Percentiles rank a stretch among this genome's conserved stretches.
These are phyloP conservation scores for Pleurozium schreberi DNA, from an alignment of 225 moss, liverwort and hornwort genomes.

Conservation along the genomic window DNA sequence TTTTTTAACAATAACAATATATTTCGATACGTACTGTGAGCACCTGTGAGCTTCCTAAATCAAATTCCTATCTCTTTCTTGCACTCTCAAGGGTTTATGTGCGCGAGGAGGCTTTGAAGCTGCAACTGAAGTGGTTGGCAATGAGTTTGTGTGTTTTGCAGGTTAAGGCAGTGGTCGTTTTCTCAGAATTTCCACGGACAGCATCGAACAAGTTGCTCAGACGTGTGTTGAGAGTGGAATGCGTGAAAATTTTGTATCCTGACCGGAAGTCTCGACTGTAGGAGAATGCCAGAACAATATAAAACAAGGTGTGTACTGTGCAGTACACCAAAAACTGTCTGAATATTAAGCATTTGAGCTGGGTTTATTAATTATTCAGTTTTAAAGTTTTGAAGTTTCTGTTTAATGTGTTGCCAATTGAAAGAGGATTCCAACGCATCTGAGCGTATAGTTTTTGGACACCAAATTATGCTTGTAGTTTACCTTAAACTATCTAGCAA, in stretches of 20 bases:
- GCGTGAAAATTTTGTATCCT: slow-evolving; percentile 10
- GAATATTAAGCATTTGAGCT: background rate
- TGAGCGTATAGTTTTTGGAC: too few relatives aligned
- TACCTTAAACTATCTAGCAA: too few relatives aligned
- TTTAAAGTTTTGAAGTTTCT: too few relatives aligned
- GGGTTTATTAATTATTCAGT: background rate
- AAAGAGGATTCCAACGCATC: too few relatives aligned
- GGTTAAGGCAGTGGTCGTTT: slow-evolving; percentile 47
- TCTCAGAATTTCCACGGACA: slow-evolving; percentile 70
- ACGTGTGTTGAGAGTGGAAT: slow-evolving; percentile 43
- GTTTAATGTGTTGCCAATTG: background rate
- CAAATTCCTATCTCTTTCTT: background rate
- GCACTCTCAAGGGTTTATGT: background rate
- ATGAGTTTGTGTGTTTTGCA: slow-evolving; percentile 1
- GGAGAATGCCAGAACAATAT: background rate
- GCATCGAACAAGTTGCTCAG: slow-evolving; percentile 77
- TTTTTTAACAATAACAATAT: background rate
- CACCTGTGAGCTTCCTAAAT: background rate
- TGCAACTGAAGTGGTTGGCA: background rate
- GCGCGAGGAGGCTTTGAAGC: background rate
- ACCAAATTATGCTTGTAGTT: too few relatives aligned
- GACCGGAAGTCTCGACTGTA: slow-evolving; percentile 10
- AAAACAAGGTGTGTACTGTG: background rate
- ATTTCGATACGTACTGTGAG: background rate
- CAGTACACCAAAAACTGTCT: background rate